Evolutionary conservation across 331 rosid genomes (phyloP).

Genomic region (Cydonia oblonga): DNA sequence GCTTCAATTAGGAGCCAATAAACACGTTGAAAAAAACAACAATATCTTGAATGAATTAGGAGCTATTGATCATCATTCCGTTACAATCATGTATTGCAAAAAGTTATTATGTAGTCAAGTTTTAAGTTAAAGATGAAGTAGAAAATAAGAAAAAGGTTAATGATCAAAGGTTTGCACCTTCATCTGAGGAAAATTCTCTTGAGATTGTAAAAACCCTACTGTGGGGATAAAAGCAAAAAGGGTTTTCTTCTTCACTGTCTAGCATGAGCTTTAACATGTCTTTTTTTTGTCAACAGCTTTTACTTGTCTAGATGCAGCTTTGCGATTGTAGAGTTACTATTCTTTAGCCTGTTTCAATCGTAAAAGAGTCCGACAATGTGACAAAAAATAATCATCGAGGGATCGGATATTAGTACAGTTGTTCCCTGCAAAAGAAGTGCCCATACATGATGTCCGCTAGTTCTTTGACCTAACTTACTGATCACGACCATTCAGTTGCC

Average conservation of each 20-base stretch:
- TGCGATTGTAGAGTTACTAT: conserved; percentile 11
- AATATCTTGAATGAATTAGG: neutral
- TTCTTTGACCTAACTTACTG: conserved; percentile 15
- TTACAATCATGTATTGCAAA: no score
- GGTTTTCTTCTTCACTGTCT: conserved; percentile 15
- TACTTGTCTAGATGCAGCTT: conserved; percentile 20
- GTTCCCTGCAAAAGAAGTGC: conserved; percentile 24
- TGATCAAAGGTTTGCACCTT: no score
- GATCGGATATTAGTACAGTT: conserved; percentile 19
- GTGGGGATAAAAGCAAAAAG: neutral
- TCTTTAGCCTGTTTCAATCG: neutral
- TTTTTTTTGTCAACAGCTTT: conserved; percentile 1
- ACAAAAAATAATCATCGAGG: conserved; percentile 20
- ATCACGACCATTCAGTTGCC: conserved; percentile 16
- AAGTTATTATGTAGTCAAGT: no score
- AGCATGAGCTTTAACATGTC: neutral
- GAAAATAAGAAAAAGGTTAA: no score
- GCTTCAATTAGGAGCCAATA: neutral
- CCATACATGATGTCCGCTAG: conserved; percentile 7
- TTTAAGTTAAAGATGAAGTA: no score
- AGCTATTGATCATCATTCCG: neutral
- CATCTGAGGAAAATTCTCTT: neutral
- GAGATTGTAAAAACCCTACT: neutral
- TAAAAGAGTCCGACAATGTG: conserved; percentile 21
- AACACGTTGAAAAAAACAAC: neutral